phyloP scores from a whole-genome alignment of 139 green algal genomes.

The Tetradesmus lagerheimii region DNA sequence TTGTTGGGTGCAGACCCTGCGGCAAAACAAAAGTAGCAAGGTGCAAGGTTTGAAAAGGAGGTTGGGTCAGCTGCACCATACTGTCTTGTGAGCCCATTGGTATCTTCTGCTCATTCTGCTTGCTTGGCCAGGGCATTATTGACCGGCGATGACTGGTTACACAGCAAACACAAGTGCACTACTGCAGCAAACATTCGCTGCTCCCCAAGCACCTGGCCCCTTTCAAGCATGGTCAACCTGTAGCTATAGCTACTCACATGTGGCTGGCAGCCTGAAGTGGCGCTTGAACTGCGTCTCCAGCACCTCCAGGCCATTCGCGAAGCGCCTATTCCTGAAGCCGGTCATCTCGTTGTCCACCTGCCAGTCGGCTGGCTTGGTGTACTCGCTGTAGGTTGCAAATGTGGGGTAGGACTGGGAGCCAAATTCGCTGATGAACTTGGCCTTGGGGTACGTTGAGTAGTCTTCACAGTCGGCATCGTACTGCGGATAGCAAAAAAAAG shows the following conservation, averaged over 20 bases:
- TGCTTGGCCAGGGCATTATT: too few species aligned
- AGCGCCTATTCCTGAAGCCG: slow-evolving; percentile 39
- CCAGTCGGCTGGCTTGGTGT: slow-evolving; percentile 17
- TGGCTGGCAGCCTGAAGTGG: slow-evolving; percentile 44
- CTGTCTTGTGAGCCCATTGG: too few species aligned
- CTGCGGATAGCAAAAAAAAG: too few species aligned
- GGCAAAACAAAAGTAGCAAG: neutral
- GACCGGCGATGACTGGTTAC: too few species aligned
- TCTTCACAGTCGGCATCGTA: slow-evolving; percentile 45
- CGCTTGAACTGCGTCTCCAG: slow-evolving; percentile 29
- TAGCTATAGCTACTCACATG: slow-evolving; percentile 31
- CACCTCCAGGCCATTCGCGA: slow-evolving; percentile 29
- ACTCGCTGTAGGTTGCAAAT: slow-evolving; percentile 21
- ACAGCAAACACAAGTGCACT: too few species aligned
- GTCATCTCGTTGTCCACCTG: slow-evolving; percentile 30
- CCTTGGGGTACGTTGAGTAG: slow-evolving; percentile 40
- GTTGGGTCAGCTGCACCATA: too few species aligned
- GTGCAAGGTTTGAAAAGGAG: too few species aligned
- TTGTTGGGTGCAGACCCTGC: slow-evolving; percentile 4
- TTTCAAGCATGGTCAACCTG: too few species aligned
- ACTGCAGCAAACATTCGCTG: too few species aligned
- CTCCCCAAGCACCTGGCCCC: too few species aligned
- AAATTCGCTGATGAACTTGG: slow-evolving; percentile 49
- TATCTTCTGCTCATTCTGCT: too few species aligned
- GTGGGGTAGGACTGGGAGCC: slow-evolving; percentile 41